These are phyloP conservation scores for Phyllostachys edulis DNA, from an alignment of 176 grass and related monocot species.

Conservation along the genomic window DNA sequence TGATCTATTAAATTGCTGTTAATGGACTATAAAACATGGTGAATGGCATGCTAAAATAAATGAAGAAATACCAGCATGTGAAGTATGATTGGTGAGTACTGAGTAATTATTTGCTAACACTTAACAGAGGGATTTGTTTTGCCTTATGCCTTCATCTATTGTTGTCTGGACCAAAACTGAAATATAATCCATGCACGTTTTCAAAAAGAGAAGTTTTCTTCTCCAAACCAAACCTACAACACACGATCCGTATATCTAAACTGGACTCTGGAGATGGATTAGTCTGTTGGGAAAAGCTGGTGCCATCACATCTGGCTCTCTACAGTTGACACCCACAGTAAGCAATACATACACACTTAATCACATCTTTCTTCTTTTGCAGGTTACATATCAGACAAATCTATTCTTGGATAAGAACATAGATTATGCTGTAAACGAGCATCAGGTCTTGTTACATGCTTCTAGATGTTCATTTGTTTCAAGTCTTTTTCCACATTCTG, in stretches of 20 bases:
- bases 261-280: not conserved
- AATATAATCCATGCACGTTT: not conserved
- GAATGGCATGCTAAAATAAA: constrained; percentile 1
- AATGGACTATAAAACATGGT: constrained; percentile 1
- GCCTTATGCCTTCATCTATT: not conserved
- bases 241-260: not conserved
- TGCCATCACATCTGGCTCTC: constrained; percentile 11
- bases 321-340: constrained; percentile 4
- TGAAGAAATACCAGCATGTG: not conserved
- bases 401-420: constrained; percentile 97
- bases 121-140: not conserved
- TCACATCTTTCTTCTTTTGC: constrained; percentile 30
- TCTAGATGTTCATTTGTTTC: constrained; percentile 87
- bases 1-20: not conserved
- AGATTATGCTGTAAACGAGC: constrained; percentile 95
- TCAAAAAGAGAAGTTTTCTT: not conserved
- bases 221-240: not conserved
- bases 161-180: not conserved
- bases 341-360: not conserved
- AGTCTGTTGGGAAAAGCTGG: not conserved
- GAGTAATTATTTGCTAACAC: not conserved
- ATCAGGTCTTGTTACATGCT: constrained; percentile 79
- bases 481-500: constrained; percentile 78
- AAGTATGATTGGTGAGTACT: not conserved
- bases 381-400: constrained; percentile 96